Evolutionary conservation across 345 rosid genomes (phyloP), one percentile per base, ranked within the genome.

Genomic region (Rhodomyrtus tomentosa): DNA sequence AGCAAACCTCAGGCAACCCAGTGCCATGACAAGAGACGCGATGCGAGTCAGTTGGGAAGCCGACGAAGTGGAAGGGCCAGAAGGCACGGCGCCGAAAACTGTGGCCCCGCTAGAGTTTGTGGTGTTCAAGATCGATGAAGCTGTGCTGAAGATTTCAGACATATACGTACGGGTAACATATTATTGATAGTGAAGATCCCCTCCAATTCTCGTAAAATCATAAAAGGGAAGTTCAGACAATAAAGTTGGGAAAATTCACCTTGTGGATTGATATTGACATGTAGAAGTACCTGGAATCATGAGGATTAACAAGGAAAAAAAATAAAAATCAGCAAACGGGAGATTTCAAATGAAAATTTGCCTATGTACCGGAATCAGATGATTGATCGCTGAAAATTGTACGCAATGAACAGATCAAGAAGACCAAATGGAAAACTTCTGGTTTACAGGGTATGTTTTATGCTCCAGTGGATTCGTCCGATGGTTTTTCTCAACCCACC

Each of bases 41-140:
- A 48, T 36, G 76, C 36, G 14, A 32, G 50, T 85, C 38, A 84
- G 14, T n/a, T 90, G 29, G 10, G 87, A 80, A 50, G 91, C 86
- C 24, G 90, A 72, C 0, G 94, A 89, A 24, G 91, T 45, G 36
- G 86, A 25, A 10, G 96, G 95, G 52, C 48, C 83, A 7, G 90
- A 81, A 83, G 95, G 97, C 4, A 91, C 94, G 0, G 93, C 95
- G 20, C 95, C 95, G 48, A 85, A 94, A 50, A 93, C 94, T 1
- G 89, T 89, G 3, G 94, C 91, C 3, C 96, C 96, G 21, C 91
- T 90, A 53, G 95, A 90, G 86, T 90, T 92, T 42, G 95, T 94
- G 27, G 94, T 90, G 91, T 94, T 93, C 85, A 93, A 85, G 53
- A 93, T 82, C 32, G 97, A 92, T 50, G 97, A 87, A 86, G 90